Evolutionary conservation across 192 early-diverging fungal genomes (phyloP), one percentile per base, ranked within the genome.

Genomic region (Phycomyces blakesleeanus): DNA sequence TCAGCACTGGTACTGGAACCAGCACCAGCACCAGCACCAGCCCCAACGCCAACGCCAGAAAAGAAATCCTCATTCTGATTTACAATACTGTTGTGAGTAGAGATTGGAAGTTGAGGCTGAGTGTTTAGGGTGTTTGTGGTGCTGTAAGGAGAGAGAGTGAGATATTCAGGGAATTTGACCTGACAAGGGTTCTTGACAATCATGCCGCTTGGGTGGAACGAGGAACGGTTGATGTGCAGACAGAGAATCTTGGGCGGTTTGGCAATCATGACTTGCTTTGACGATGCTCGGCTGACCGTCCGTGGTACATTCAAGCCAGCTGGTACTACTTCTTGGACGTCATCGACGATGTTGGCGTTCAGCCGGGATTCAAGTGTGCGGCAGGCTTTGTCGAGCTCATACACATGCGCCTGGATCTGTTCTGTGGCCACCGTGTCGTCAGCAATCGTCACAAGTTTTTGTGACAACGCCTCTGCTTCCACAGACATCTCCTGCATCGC

Each of bases 151-250:
- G 83, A 74, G 20, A 94, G 50, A 64, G 94, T 88, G 56, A 97
- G 75, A 49, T 81, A 83, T 62, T 95, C 90, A 9, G 85, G 83
- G 57, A 93, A 94, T n/a, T 77, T 61, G 42, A 97, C 81, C 22
- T 87, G 88, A 69, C 89, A 88, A 57, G 84, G 83, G 63, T 94
- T 95, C 75, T 95, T 97, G 42, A 86, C 79, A 0, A 81, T 73
- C 18, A 85, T 83, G 22, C 93, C 91, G 21, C 83, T 86, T 8
- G 87, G 78, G 16, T 82, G 78, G 53, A 86, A 89, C 6, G 89
- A 81, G 3, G 90, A 93, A 4, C 94, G 89, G 57, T 89, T 85
- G 60, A 97, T 85, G 52, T 95, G 92, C 2, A 97, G 81, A 57
- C 88, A 91, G 20, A 97, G 82, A 38, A 88, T 83, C 21, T 69